phyloP scores from a whole-genome alignment of 306 rosid genomes.

The Amphicarpaea edgeworthii region DNA sequence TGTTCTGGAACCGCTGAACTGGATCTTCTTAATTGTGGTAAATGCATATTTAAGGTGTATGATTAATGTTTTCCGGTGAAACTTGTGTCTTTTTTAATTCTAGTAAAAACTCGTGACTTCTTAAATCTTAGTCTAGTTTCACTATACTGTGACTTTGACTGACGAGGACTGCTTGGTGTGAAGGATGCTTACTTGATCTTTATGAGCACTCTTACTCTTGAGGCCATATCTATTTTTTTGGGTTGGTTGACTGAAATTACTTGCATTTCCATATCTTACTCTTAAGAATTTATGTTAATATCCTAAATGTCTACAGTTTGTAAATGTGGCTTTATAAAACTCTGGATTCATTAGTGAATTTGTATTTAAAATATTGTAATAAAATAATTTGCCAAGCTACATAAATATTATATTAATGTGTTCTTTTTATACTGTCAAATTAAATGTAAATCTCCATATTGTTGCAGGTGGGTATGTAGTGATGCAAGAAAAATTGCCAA shows the following conservation, averaged over 20 bases:
- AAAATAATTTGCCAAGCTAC: slow-evolving; percentile 13
- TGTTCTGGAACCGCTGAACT: neutral
- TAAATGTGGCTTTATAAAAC: slow-evolving; percentile 23
- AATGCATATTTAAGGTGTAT: neutral
- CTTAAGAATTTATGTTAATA: neutral
- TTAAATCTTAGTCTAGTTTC: slow-evolving; percentile 3
- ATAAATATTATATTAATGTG: neutral
- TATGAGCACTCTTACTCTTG: neutral
- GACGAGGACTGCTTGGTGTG: neutral
- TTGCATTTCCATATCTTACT: slow-evolving; percentile 17
- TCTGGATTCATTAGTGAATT: slow-evolving; percentile 1
- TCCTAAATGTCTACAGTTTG: slow-evolving; percentile 7
- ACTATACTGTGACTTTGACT: slow-evolving; percentile 1
- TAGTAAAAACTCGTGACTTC: neutral
- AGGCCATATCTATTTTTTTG: neutral
- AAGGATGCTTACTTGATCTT: neutral
- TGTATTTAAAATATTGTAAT: slow-evolving; percentile 6
- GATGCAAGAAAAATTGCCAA: slow-evolving; percentile 64
- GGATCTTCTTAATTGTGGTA: slow-evolving; percentile 9
- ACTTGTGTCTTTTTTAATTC: neutral
- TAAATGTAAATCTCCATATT: slow-evolving; percentile 35
- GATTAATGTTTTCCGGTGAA: neutral
- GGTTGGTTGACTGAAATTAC: slow-evolving; percentile 4
- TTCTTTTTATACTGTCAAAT: neutral
- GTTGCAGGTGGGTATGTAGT: slow-evolving; percentile 68